Conservation (phyloP, 305 asterid species). For the Plantago coronopus region DNA sequence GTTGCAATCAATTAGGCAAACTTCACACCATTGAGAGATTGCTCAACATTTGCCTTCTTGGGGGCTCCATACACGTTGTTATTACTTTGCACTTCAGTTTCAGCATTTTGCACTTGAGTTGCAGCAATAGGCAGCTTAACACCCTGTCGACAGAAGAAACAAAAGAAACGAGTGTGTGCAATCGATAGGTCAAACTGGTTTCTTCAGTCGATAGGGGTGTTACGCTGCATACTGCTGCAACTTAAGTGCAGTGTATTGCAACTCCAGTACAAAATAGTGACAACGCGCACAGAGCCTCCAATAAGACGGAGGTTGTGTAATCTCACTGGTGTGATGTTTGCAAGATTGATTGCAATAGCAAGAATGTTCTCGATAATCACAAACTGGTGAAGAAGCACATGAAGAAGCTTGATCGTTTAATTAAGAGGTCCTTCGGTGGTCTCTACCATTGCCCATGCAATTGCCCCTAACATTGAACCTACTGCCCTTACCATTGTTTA, state of each 20-base stretch:
- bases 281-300: too few relatives aligned
- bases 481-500: background rate
- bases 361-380: background rate
- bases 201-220: too few relatives aligned
- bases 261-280: too few relatives aligned
- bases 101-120: slow-evolving; percentile 24
- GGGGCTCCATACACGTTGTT: slow-evolving; percentile 17
- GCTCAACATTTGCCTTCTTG: slow-evolving; percentile 47
- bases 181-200: too few relatives aligned
- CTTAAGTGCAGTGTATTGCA: too few relatives aligned
- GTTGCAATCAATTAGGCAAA: slow-evolving; percentile 58
- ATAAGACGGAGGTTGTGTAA: background rate
- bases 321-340: background rate
- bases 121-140: slow-evolving; percentile 25
- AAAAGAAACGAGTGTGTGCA: too few relatives aligned
- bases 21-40: slow-evolving; percentile 59
- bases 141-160: slow-evolving; percentile 29
- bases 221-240: too few relatives aligned
- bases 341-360: slow-evolving; percentile 3
- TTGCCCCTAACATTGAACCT: slow-evolving; percentile 4
- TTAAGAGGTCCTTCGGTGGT: background rate
- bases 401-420: background rate
- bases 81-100: too few relatives aligned
- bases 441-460: too few relatives aligned
- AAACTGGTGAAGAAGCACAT: slow-evolving; percentile 2